phyloP scores from a whole-genome alignment of 345 rosid genomes.

The Camelina neglecta region DNA sequence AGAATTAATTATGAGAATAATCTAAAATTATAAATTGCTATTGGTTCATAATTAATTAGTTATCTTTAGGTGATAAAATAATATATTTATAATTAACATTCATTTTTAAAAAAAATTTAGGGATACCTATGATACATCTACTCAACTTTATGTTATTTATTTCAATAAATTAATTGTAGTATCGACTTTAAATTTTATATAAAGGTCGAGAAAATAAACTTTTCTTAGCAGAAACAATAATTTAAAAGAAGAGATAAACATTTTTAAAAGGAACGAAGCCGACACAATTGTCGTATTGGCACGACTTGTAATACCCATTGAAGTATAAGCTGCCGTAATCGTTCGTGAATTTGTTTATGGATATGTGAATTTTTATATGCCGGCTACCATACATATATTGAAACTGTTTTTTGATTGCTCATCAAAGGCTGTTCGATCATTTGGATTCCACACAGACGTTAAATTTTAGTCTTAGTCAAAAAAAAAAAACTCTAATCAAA shows the following conservation, averaged over 20 bases:
- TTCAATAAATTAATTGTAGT: not conserved
- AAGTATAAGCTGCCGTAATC: not conserved
- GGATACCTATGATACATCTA: no score
- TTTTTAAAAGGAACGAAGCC: constrained; percentile 14
- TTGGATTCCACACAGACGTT: not conserved
- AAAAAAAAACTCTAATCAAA: not conserved
- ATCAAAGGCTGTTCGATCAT: not conserved
- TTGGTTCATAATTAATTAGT: no score
- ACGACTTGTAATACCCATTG: constrained; percentile 10
- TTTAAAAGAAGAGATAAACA: constrained; percentile 24
- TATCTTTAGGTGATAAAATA: no score
- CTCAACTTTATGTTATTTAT: no score
- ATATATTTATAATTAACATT: no score
- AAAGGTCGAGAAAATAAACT: not conserved
- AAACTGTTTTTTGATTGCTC: not conserved
- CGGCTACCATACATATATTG: not conserved
- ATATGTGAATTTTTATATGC: not conserved
- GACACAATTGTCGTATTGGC: constrained; percentile 34
- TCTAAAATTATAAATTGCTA: no score
- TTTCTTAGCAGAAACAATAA: not conserved
- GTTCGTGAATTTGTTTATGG: constrained; percentile 2
- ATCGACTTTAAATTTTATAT: not conserved
- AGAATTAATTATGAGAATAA: no score
- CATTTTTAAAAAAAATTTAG: no score
- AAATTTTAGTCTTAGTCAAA: not conserved